Percentiles rank a stretch among this genome's conserved stretches.
Evolutionary conservation across 2,329 filamentous ascomycete genomes (phyloP).

Genomic region (Trichoderma pleuroti): DNA sequence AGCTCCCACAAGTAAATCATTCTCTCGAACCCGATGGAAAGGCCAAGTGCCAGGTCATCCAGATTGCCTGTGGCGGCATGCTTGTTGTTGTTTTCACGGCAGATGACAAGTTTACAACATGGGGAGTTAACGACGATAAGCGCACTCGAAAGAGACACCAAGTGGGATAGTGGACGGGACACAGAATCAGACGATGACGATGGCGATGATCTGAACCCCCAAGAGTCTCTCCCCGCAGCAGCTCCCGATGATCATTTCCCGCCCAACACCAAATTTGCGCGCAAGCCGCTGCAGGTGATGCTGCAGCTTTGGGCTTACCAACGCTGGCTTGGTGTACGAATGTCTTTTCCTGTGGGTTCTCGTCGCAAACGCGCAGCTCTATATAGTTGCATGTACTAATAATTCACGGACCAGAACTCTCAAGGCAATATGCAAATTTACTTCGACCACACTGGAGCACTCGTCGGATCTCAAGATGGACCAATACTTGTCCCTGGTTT

Average conservation of each 20-base stretch:
- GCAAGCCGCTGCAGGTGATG: conserved; percentile 61
- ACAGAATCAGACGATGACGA: conserved; percentile 28
- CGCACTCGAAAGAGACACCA: conserved; percentile 57
- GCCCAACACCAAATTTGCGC: conserved; percentile 53
- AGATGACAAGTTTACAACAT: conserved; percentile 60
- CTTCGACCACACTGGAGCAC: conserved; percentile 37
- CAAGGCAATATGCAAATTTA: conserved; percentile 48
- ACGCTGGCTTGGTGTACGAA: conserved; percentile 66
- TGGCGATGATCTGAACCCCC: conserved; percentile 52
- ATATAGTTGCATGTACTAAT: neutral
- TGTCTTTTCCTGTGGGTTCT: conserved; percentile 65
- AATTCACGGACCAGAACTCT: conserved; percentile 20
- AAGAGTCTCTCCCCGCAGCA: conserved; percentile 56
- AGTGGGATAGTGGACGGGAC: conserved; percentile 41
- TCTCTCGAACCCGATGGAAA: conserved; percentile 49
- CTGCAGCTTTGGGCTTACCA: conserved; percentile 66
- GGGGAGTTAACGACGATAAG: conserved; percentile 65
- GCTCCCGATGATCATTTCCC: conserved; percentile 47
- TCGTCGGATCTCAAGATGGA: conserved; percentile 42
- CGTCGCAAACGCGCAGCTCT: neutral
- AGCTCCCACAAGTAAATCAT: conserved; percentile 43
- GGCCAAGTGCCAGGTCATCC: conserved; percentile 47
- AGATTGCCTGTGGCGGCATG: conserved; percentile 61
- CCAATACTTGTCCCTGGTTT: conserved; percentile 51
- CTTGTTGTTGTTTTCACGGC: conserved; percentile 58